These are phyloP conservation scores for Boletus sensibilis DNA, from an alignment of 768 basidiomycete species.

Conservation along the genomic window DNA sequence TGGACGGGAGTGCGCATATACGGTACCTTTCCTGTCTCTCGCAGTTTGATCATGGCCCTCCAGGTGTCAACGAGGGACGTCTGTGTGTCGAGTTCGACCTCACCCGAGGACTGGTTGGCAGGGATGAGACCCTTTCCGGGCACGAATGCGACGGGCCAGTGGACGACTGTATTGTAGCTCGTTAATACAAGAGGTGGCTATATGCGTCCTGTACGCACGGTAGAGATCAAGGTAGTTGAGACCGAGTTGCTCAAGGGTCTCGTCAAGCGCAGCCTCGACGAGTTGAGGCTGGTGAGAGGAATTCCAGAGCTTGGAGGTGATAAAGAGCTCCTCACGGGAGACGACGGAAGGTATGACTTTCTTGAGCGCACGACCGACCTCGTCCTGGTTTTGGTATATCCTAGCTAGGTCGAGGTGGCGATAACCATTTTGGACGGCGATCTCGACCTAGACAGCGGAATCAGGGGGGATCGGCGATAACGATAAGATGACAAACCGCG, in stretches of 20 bases:
- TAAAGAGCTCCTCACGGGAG: constrained; percentile 76
- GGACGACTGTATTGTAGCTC: constrained; percentile 50
- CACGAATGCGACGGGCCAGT: constrained; percentile 76
- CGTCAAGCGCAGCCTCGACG: constrained; percentile 74
- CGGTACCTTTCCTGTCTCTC: constrained; percentile 62
- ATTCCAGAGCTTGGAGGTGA: constrained; percentile 86
- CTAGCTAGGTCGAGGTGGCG: constrained; percentile 83
- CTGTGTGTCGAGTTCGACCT: constrained; percentile 54
- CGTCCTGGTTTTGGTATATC: constrained; percentile 78
- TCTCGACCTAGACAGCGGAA: constrained; percentile 55
- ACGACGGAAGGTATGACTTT: constrained; percentile 77
- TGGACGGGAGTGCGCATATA: background rate
- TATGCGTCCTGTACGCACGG: constrained; percentile 41
- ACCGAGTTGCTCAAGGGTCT: constrained; percentile 71
- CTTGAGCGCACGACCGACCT: constrained; percentile 71
- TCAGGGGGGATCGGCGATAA: constrained; percentile 1
- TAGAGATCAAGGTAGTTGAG: constrained; percentile 81
- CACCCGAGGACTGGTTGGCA: constrained; percentile 39
- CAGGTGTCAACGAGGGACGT: constrained; percentile 76
- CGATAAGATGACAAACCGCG: constrained; percentile 46
- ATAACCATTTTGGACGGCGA: constrained; percentile 73
- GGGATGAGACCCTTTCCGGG: constrained; percentile 59
- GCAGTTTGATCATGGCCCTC: constrained; percentile 74
- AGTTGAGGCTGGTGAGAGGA: constrained; percentile 60
- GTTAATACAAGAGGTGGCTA: constrained; percentile 3